Evolutionary conservation across 2,329 filamentous ascomycete species (phyloP).

Genomic region (Mollisia scopiformis): DNA sequence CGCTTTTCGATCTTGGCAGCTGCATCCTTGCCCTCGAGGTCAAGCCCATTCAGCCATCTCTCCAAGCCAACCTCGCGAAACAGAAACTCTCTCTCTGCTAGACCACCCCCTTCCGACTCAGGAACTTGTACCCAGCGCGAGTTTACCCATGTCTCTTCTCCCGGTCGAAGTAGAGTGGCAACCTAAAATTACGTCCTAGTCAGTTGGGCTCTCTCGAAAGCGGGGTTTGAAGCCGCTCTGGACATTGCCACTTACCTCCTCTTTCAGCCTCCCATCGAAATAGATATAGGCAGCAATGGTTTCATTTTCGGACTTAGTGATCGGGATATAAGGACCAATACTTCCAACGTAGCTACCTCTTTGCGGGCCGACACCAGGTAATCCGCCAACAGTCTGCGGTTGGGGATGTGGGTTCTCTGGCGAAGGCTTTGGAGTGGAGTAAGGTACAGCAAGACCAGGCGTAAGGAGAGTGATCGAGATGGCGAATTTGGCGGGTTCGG

Average conservation of each 20-base stretch:
- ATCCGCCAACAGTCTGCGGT: constrained; percentile 77
- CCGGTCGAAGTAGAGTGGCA: constrained; percentile 85
- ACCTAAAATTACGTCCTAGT: no score
- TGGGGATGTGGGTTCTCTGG: constrained; percentile 77
- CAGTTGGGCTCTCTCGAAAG: no score
- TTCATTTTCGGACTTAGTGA: constrained; percentile 92
- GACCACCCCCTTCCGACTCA: constrained; percentile 85
- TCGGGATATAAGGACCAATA: constrained; percentile 86
- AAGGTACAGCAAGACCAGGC: constrained; percentile 84
- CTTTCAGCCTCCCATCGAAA: constrained; percentile 92
- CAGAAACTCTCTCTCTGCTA: constrained; percentile 94
- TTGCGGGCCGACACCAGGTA: constrained; percentile 57
- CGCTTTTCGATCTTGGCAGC: constrained; percentile 90
- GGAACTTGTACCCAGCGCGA: constrained; percentile 96
- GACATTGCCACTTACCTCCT: no score
- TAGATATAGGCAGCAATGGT: constrained; percentile 99
- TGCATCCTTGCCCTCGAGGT: constrained; percentile 90
- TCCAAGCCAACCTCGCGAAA: constrained; percentile 97
- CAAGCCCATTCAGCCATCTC: constrained; percentile 93
- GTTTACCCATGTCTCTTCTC: constrained; percentile 99
- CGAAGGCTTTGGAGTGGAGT: constrained; percentile 84
- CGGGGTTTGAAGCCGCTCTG: no score
- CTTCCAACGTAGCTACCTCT: constrained; percentile 55
- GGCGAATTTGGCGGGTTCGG: constrained; percentile 93
- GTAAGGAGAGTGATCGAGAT: constrained; percentile 97